phyloP scores from a whole-genome alignment of 495 filamentous ascomycete genomes.

The Elasticomyces elasticus region DNA sequence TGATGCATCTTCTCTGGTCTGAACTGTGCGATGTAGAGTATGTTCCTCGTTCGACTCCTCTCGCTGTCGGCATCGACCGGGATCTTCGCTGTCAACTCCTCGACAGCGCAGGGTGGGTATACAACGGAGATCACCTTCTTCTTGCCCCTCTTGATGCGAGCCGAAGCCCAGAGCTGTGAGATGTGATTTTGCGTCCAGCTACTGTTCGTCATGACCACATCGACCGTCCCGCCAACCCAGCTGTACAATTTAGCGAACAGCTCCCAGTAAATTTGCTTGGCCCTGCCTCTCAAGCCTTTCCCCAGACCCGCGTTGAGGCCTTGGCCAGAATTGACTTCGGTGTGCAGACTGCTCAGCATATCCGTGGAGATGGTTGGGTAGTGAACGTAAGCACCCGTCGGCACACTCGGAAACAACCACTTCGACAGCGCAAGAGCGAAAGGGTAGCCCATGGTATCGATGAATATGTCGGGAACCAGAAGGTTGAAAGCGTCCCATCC shows the following conservation, averaged over 20 bases:
- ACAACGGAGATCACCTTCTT: constrained; percentile 52
- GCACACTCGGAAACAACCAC: constrained; percentile 67
- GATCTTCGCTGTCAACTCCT: constrained; percentile 63
- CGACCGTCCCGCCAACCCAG: constrained; percentile 66
- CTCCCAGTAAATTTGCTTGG: constrained; percentile 76
- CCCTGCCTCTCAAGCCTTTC: constrained; percentile 50
- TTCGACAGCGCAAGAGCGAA: constrained; percentile 78
- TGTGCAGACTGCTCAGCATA: constrained; percentile 79
- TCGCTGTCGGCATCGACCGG: constrained; percentile 58
- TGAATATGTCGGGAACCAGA: constrained; percentile 82
- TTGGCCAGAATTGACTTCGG: constrained; percentile 45
- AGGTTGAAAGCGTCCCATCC: constrained; percentile 90
- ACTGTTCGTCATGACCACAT: constrained; percentile 94
- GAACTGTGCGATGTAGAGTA: constrained; percentile 95
- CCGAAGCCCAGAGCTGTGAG: constrained; percentile 62
- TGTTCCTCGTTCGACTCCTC: constrained; percentile 49
- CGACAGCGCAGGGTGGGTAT: constrained; percentile 85
- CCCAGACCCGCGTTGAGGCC: constrained; percentile 79
- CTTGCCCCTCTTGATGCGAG: constrained; percentile 33
- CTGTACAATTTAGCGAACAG: constrained; percentile 74
- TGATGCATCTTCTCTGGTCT: constrained; percentile 93
- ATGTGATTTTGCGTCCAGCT: constrained; percentile 89
- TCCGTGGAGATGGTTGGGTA: constrained; percentile 98
- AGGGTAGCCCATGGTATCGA: constrained; percentile 98
- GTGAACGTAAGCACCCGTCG: constrained; percentile 89